Percentiles rank a stretch among this genome's conserved stretches.
Conservation (phyloP, 345 rosid species). For the Raphanus raphanistrum region DNA sequence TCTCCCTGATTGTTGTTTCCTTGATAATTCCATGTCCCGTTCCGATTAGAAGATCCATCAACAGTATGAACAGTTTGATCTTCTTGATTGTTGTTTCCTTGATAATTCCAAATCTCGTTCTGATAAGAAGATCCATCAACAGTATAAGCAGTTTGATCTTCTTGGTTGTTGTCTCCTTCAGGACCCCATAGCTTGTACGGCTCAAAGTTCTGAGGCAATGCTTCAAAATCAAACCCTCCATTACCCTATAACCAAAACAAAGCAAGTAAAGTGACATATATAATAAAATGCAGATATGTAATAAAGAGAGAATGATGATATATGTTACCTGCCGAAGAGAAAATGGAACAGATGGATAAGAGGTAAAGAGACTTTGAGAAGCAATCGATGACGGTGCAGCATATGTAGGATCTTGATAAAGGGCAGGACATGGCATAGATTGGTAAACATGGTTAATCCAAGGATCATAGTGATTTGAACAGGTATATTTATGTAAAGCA, state of each 20-base stretch:
- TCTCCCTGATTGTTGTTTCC: background rate
- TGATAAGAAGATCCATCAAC: conserved; percentile 50
- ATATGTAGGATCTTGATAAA: conserved; percentile 4
- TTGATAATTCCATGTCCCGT: background rate
- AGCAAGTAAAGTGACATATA: background rate
- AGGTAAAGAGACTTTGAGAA: conserved; percentile 10
- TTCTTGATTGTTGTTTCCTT: background rate
- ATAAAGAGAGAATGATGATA: background rate
- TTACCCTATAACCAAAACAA: conserved; percentile 26
- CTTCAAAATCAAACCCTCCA: conserved; percentile 50
- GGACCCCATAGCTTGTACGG: conserved; percentile 55
- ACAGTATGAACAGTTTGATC: conserved; percentile 36
- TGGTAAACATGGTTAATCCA: background rate
- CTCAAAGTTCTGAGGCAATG: conserved; percentile 52
- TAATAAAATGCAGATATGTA: background rate
- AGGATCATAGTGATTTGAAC: background rate
- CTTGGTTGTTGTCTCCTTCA: conserved; percentile 33
- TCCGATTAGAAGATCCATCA: conserved; percentile 47
- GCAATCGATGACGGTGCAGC: background rate
- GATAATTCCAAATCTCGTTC: background rate
- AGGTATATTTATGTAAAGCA: background rate
- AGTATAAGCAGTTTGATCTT: conserved; percentile 29
- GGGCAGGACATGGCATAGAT: background rate
- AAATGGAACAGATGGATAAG: background rate
- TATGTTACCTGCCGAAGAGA: background rate